Percentiles rank a stretch among this genome's conserved stretches.
These are phyloP conservation scores for Tulasnella calospora DNA, from an alignment of 768 basidiomycete genomes.

Conservation along the genomic window DNA sequence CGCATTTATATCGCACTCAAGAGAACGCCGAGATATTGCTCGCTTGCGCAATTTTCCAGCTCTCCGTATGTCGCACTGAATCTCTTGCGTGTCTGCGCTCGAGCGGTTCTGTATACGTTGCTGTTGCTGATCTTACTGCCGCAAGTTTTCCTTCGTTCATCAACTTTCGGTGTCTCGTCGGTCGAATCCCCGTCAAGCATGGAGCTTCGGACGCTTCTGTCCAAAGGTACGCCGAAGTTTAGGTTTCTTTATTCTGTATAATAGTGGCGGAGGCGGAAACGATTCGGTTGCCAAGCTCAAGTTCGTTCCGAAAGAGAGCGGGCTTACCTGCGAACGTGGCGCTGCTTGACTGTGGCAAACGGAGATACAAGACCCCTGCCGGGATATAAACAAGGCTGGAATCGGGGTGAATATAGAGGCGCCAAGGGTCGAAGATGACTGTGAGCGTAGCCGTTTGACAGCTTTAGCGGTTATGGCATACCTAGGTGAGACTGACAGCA, in stretches of 20 bases:
- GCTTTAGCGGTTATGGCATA: neutral
- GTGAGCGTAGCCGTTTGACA: neutral
- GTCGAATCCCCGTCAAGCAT: neutral
- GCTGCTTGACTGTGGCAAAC: neutral
- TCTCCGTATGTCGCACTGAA: neutral
- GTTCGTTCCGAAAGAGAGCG: neutral
- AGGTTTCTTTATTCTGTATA: neutral
- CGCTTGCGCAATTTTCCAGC: neutral
- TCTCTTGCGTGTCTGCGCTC: neutral
- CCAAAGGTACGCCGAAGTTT: conserved; percentile 3
- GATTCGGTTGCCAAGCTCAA: neutral
- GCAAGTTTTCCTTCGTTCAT: neutral
- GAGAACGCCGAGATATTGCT: neutral
- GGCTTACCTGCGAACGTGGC: neutral
- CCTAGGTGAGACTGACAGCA: neutral
- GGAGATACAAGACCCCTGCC: neutral
- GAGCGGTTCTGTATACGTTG: neutral
- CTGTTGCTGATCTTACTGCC: neutral
- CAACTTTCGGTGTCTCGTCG: neutral
- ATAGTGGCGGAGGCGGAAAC: neutral
- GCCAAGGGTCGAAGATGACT: neutral
- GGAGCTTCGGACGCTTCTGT: neutral
- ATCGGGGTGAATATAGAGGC: neutral
- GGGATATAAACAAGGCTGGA: neutral
- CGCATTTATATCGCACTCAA: neutral